Base-by-base conservation (phyloP, 2,329 filamentous ascomycete species). In the Fusarium redolens region DNA sequence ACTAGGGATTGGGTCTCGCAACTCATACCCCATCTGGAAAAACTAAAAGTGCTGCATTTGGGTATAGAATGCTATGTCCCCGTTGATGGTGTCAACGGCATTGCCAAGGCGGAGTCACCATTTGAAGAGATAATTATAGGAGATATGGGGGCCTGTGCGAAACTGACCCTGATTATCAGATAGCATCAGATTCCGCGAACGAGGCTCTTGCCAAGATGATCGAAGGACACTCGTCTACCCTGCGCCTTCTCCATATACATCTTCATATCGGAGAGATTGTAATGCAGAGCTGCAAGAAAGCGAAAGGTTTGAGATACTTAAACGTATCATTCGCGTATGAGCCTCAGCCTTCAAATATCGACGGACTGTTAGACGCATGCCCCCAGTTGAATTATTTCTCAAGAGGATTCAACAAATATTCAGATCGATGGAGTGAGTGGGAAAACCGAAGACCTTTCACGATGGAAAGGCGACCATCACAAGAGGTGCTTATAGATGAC, bases 141-240 rank as follows among this genome's bases (percentile, higher is more conserved):
- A 13, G 2, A 20, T n/a, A 13, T 18, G 25, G 13, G 28, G 13
- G 18, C 1, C 5, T 15, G 14, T 1, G 2, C 2, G 6, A 1
- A 2, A 11, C 25, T 9, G 31, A 0, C 18, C n/a, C 4, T 3
- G 8, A 2, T 35, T 28, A 10, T 13, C n/a, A 7, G 10, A 17
- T 17, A 13, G 38, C 33, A 37, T 11, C 31, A 7, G 33, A 56
- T 4, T 38, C 13, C 2, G 20, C 48, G 12, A 45, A 61, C 7
- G 4, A 7, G 8, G 50, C 41, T 13, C 18, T 68, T 15, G 22
- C 40, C 5, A 15, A 28, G 7, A 45, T 68, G 56, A 68, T 62
- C 4, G 25, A 33, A 17, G 22, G 33, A n/a, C 63, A 68, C 18
- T 62, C 63, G 11, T 37, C 56, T 20, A 50, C 28, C 2, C 25